Conservation (phyloP, 495 filamentous ascomycete species). For the Xylaria intraflava region DNA sequence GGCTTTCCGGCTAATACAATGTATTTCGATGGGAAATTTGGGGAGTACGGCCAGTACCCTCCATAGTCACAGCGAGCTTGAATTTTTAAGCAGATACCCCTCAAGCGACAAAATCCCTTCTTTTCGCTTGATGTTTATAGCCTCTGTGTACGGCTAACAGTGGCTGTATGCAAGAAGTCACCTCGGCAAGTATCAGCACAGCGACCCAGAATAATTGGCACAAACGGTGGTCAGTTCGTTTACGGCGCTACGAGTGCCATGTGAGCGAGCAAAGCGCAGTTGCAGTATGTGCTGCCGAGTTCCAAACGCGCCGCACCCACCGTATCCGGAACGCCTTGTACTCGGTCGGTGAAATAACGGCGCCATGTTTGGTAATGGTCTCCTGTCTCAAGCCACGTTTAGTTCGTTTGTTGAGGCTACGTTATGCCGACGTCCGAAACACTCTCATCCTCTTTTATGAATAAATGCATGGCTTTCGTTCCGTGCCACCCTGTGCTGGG, state of each 20-base stretch:
- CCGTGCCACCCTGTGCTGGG: no score
- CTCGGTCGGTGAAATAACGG: no score
- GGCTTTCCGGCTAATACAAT: not conserved
- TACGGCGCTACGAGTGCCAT: not conserved
- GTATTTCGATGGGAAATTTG: not conserved
- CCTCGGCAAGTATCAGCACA: no score
- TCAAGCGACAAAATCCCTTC: not conserved
- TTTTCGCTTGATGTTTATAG: not conserved
- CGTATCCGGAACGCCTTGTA: no score
- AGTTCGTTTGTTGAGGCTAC: no score
- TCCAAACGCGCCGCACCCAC: not conserved
- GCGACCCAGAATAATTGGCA: no score
- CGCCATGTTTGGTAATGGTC: no score
- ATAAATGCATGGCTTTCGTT: no score
- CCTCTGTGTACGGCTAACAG: not conserved
- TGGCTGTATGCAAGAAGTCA: not conserved
- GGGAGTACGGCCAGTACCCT: not conserved
- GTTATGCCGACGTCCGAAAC: no score
- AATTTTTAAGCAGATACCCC: constrained; percentile 5
- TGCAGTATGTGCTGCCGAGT: not conserved
- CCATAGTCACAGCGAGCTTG: not conserved
- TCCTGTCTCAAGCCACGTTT: no score
- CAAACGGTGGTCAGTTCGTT: no score
- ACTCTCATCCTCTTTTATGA: no score
- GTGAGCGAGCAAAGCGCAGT: not conserved